Evolutionary conservation across 306 rosid genomes (phyloP).

Genomic region (Rosa chinensis): DNA sequence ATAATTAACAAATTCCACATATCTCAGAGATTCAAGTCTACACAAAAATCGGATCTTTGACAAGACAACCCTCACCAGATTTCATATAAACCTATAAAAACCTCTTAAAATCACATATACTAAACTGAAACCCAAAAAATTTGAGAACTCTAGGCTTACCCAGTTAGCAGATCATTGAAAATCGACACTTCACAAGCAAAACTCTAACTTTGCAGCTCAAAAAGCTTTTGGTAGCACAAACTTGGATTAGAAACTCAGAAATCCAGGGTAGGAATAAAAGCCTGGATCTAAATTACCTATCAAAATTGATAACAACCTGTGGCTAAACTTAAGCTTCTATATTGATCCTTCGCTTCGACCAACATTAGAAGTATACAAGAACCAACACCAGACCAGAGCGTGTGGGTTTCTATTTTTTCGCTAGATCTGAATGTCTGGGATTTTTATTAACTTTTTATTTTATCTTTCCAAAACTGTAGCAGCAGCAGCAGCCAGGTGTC

Average conservation of each 20-base stretch:
- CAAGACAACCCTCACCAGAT: background rate
- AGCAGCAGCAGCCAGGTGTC: background rate
- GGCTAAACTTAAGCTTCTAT: slow-evolving; percentile 5
- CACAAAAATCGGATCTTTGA: slow-evolving; percentile 18
- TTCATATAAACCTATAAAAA: slow-evolving; percentile 6
- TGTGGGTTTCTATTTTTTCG: background rate
- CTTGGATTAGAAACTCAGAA: background rate
- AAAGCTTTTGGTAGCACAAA: slow-evolving; percentile 9
- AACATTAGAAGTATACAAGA: background rate
- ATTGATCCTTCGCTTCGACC: background rate
- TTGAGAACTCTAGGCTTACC: slow-evolving; percentile 10
- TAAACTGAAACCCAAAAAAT: background rate
- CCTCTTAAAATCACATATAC: slow-evolving; percentile 12
- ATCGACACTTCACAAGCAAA: background rate
- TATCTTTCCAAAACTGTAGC: background rate
- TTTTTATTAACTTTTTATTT: background rate
- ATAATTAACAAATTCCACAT: background rate
- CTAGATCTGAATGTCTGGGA: background rate
- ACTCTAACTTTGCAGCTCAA: slow-evolving; percentile 2
- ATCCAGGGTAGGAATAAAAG: background rate
- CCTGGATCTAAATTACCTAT: slow-evolving; percentile 18
- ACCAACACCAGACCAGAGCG: background rate
- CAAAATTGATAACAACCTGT: slow-evolving; percentile 7
- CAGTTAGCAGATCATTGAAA: slow-evolving; percentile 12
- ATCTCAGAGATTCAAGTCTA: slow-evolving; percentile 16